Evolutionary conservation across 495 filamentous ascomycete species (phyloP).

Genomic region (Arthonia radiata): DNA sequence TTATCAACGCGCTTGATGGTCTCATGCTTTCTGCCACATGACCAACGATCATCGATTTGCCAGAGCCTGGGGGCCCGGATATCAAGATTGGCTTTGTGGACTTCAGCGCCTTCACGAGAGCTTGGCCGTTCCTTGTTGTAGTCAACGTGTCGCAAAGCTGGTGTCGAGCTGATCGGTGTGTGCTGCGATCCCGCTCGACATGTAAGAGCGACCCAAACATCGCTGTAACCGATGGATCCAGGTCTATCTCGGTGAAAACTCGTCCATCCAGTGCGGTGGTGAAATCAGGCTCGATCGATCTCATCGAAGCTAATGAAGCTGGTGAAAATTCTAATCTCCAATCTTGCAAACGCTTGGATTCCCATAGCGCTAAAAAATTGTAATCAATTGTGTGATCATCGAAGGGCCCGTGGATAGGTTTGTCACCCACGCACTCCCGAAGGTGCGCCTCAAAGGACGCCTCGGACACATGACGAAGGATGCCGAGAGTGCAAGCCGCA

Average conservation of each 20-base stretch:
- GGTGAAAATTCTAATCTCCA: no score
- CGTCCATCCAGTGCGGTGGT: no score
- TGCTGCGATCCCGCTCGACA: no score
- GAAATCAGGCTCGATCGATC: no score
- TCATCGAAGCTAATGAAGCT: no score
- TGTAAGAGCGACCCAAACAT: no score
- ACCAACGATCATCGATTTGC: constrained; percentile 71
- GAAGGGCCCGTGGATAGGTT: constrained; percentile 38
- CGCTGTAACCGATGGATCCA: constrained; percentile 25
- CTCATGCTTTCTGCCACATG: constrained; percentile 56
- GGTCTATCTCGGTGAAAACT: constrained; percentile 15
- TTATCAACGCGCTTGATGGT: constrained; percentile 53
- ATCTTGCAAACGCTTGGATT: constrained; percentile 26
- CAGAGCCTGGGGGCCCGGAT: constrained; percentile 61
- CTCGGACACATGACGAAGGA: constrained; percentile 63
- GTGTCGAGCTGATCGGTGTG: no score
- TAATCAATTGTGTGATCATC: constrained; percentile 66
- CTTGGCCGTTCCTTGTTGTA: constrained; percentile 39
- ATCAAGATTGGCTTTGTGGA: constrained; percentile 45
- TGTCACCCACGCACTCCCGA: constrained; percentile 30
- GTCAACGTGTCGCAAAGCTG: constrained; percentile 54
- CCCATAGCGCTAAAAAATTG: constrained; percentile 59
- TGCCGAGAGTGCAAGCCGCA: constrained; percentile 51
- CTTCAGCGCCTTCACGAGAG: constrained; percentile 39
- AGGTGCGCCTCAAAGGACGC: constrained; percentile 45